Evolutionary conservation across 805 yeast species (phyloP).

Genomic region (Brettanomyces bruxellensis): DNA sequence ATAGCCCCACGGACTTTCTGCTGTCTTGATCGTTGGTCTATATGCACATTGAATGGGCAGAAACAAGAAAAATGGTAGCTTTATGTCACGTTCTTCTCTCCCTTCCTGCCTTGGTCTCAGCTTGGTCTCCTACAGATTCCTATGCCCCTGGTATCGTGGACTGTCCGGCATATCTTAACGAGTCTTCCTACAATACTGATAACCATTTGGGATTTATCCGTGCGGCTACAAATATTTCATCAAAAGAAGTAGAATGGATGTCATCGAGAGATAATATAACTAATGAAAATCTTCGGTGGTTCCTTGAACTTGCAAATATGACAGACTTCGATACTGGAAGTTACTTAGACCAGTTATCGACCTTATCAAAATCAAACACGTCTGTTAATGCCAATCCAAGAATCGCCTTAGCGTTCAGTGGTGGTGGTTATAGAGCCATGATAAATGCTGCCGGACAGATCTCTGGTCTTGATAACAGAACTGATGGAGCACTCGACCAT

Average conservation of each 20-base stretch:
- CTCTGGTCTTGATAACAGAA: constrained; percentile 70
- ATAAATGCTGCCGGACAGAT: constrained; percentile 76
- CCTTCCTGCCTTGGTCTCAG: constrained; percentile 3
- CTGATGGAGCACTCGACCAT: constrained; percentile 38
- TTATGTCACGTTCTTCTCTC: too few species aligned
- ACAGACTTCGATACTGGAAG: constrained; percentile 37
- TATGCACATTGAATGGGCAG: too few species aligned
- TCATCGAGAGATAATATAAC: constrained; percentile 37
- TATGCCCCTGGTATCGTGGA: constrained; percentile 55
- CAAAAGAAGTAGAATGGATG: constrained; percentile 45
- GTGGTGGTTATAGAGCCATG: constrained; percentile 92
- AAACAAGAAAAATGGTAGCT: too few species aligned
- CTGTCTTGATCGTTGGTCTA: too few species aligned
- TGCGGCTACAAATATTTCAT: constrained; percentile 37
- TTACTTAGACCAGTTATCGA: constrained; percentile 26
- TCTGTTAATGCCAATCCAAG: constrained; percentile 28
- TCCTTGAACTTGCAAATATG: constrained; percentile 36
- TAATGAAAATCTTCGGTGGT: constrained; percentile 34
- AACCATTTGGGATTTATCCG: constrained; percentile 26
- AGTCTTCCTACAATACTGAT: constrained; percentile 7
- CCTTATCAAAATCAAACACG: constrained; percentile 16
- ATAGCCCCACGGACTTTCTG: too few species aligned
- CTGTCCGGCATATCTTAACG: constrained; percentile 36
- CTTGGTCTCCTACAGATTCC: constrained; percentile 48
- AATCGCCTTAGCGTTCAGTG: constrained; percentile 59